These are phyloP conservation scores for Eucalyptus globulus DNA, from an alignment of 345 rosid genomes.

Conservation along the genomic window DNA sequence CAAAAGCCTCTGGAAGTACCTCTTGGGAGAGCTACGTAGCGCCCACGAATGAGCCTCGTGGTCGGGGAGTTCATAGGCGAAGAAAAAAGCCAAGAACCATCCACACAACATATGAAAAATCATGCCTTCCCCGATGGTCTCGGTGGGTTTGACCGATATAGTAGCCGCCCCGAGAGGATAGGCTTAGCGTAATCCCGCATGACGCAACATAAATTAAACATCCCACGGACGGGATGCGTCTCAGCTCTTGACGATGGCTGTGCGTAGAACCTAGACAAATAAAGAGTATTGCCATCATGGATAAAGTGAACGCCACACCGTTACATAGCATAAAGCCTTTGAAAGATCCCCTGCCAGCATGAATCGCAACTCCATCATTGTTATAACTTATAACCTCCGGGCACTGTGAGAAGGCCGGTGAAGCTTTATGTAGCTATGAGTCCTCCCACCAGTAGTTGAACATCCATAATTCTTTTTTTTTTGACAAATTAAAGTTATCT, in stretches of 20 bases:
- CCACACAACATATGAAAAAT: too few species aligned
- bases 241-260: too few species aligned
- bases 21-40: background rate
- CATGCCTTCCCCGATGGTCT: too few species aligned
- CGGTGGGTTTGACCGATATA: too few species aligned
- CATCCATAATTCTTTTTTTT: too few species aligned
- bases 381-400: background rate
- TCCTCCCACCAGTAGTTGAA: background rate
- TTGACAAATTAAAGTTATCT: background rate
- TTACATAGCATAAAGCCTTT: background rate
- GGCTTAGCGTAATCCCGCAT: background rate
- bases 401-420: background rate
- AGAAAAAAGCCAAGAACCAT: rapidly evolving
- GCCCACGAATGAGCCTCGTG: background rate
- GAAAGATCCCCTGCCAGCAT: background rate
- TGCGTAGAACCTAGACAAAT: rapidly evolving
- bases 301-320: rapidly evolving
- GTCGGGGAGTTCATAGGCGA: background rate
- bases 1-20: background rate
- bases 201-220: background rate
- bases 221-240: rapidly evolving
- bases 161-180: too few species aligned
- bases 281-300: background rate
- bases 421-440: background rate
- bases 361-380: background rate